Base-by-base conservation (phyloP, 73 alveolate genomes). In the Tetrahymena thermophila region DNA sequence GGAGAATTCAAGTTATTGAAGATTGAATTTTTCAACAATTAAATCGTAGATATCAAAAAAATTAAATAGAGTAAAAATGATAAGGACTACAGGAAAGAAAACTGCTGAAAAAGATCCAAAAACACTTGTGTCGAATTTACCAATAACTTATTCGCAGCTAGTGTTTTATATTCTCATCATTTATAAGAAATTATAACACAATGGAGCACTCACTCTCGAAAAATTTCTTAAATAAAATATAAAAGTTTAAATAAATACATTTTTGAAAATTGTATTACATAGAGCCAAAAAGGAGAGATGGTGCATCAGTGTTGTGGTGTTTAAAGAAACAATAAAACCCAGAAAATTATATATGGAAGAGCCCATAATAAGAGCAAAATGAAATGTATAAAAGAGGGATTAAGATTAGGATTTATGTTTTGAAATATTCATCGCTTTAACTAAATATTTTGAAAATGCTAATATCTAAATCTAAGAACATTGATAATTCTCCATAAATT, bases 1-100 rank as follows among this genome's bases (percentile, higher is more conserved):
- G 8, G 89, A 28, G 37, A 71, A 71, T 71, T 71, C 89, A 4
- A 71, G 37, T 31, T 71, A 31, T 25, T 71, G 31, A 8, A 71
- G 89, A 31, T 71, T 71, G 89, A 71, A 71, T 25, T 71, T 71
- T 71, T 71, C 89, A 71, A 71, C 89, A 71, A 94, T 84, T 1
- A 85, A 71, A 83, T 94, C 96, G 85, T 94, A 94, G 43, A 94
- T 93, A 85, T 94, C 96, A 95, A 95, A 95, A 57, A 95, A 95
- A 35, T 95, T 95, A 71, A 95, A 95, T 42, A 95, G 55, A 21
- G 97, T 85, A 35, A 94, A 94, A 35, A 95, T 38, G 35, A 95
- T 95, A 93, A 95, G 94, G 3, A 95, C 34, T 13, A 95, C 56
- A 16, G 97, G 97, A n/a, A 95, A 95, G 35, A 83, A 35, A 31